phyloP scores from a whole-genome alignment of 176 grass and related monocot genomes.

The Stipa capillata region DNA sequence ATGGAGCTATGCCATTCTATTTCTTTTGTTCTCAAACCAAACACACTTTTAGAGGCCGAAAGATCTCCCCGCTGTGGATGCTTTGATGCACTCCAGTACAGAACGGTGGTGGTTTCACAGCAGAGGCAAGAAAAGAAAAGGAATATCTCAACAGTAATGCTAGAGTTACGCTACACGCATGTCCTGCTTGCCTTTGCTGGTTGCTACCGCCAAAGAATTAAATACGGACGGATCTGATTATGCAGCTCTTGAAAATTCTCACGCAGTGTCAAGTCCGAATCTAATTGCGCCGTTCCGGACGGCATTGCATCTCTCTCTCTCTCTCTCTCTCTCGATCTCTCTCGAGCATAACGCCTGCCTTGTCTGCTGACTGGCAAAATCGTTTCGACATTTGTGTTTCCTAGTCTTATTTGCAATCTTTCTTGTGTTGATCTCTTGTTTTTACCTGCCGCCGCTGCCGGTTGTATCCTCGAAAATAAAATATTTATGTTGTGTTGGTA shows the following conservation, averaged over 20 bases:
- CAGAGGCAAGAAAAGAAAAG: no score
- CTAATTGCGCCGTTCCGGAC: neutral
- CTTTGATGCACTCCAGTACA: no score
- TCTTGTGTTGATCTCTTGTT: neutral
- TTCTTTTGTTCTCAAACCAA: no score
- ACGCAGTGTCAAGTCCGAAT: neutral
- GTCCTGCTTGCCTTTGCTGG: neutral
- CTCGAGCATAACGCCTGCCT: neutral
- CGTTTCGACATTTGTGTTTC: neutral
- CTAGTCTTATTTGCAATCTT: neutral
- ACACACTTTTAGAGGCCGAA: no score
- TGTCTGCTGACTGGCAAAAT: neutral
- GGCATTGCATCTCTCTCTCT: neutral
- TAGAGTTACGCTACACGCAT: no score
- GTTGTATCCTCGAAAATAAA: no score
- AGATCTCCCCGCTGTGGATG: no score
- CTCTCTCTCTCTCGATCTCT: no score
- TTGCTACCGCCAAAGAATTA: neutral
- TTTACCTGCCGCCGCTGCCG: neutral
- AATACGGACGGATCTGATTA: neutral
- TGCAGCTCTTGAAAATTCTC: neutral
- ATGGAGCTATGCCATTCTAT: no score
- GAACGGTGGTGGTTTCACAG: no score
- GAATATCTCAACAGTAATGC: no score
- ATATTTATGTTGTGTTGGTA: no score